A percentile compares a stretch with the other conserved stretches of the same genome.
phyloP scores from a whole-genome alignment of 257 asterid species.

The Asclepias syriaca region DNA sequence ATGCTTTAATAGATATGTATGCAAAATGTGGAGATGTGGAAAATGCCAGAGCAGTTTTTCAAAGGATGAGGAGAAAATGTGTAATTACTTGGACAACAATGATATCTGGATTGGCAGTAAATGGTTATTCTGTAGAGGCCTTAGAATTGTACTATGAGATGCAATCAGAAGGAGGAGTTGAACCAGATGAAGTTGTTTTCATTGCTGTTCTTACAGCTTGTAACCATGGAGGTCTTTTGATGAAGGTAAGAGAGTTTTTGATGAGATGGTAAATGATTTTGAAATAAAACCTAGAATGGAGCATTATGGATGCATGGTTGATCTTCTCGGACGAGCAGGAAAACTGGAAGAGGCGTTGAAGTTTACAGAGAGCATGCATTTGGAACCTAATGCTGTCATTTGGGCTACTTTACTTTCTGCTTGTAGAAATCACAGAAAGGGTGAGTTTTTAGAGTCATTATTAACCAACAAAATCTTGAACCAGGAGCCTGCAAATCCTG shows the following conservation, averaged over 20 bases:
- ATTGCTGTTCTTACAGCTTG: conserved; percentile 51
- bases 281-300: conserved; percentile 40
- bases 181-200: conserved; percentile 46
- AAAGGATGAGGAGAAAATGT: conserved; percentile 32
- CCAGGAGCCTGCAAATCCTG: conserved; percentile 39
- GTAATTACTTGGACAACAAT: conserved; percentile 52
- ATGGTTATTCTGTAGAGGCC: conserved; percentile 37
- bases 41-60: conserved; percentile 33
- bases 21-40: conserved; percentile 54
- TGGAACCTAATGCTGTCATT: conserved; percentile 42
- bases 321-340: conserved; percentile 48
- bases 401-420: conserved; percentile 55
- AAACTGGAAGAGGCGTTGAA: conserved; percentile 37
- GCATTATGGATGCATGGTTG: conserved; percentile 60
- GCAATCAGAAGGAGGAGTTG: conserved; percentile 32
- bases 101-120: conserved; percentile 43
- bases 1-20: conserved; percentile 48
- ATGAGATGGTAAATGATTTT: conserved; percentile 35
- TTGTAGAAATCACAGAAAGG: conserved; percentile 37
- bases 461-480: conserved; percentile 32
- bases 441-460: conserved; percentile 26
- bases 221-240: conserved; percentile 41
- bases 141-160: conserved; percentile 30
- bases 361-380: conserved; percentile 39
- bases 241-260: conserved; percentile 35